Base-by-base conservation (phyloP, 352 stramenopile species). In the Halophytophthora batemanensis region DNA sequence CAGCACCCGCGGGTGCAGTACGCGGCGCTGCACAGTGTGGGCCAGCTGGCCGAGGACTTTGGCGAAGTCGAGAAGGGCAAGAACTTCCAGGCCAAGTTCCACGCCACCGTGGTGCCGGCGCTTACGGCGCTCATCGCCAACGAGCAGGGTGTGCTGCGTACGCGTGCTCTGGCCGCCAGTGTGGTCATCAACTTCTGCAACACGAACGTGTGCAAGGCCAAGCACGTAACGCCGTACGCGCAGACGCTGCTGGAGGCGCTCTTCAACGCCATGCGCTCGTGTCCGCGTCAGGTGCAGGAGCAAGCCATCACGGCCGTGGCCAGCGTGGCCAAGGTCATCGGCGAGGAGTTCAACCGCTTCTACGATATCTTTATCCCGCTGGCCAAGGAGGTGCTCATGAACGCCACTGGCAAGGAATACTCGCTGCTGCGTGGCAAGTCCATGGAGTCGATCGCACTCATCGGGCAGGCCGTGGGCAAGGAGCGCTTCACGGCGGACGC, bases 331-430 rank as follows among this genome's bases (percentile, higher is more conserved):
- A 91, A 91, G 65, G 82, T 93, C 18, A 86, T 95, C 19, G 78
- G 81, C 21, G 65, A 76, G 42, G 78, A 87, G 33, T 95, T 95
- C 49, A 58, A 77, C 23, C 67, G 64, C 42, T 93, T 88, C 63
- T 95, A 95, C 60, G 72, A 83, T 50, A 87, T 95, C 35, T 95
- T 95, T 59, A 95, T 95, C 36, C 84, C 84, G 40, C 65, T 95
- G 37, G 84, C 84, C 34, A 92, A 90, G 67, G 78, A 95, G 52
- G 72, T 95, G 50, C 61, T 95, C 34, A 62, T 87, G 31, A 80
- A 93, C 50, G 82, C 84, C 5, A 53, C 69, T 29, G 83, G 84
- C n/a, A 77, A 79, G 42, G 77, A 91, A 56, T 94, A 87, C 64
- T 59, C 78, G 40, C 65, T 95, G 46, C 61, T 95, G 56, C 82